A percentile compares a stretch with the other conserved stretches of the same genome.
phyloP scores from a whole-genome alignment of 2,329 filamentous ascomycete genomes.

The Pyricularia grisea region DNA sequence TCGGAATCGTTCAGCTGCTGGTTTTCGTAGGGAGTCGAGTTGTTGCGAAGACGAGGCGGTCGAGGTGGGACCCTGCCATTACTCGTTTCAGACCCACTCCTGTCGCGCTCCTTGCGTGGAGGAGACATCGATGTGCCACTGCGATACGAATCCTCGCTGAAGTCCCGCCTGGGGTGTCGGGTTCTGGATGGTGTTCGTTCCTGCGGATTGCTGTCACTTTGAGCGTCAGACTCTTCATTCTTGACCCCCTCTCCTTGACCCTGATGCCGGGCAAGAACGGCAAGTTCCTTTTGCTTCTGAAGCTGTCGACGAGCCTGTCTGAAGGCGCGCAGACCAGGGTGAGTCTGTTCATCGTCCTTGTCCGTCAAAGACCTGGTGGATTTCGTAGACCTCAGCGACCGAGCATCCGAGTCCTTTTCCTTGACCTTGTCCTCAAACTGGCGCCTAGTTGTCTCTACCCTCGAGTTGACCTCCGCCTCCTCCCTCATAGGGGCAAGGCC shows the following conservation, averaged over 20 bases:
- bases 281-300: constrained; percentile 44
- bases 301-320: constrained; percentile 47
- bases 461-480: background rate
- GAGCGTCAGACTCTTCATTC: background rate
- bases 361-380: constrained; percentile 11
- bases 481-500: constrained; percentile 17
- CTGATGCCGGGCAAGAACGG: constrained; percentile 33
- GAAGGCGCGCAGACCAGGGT: constrained; percentile 46
- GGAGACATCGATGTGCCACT: constrained; percentile 16
- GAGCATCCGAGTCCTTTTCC: constrained; percentile 8
- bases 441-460: constrained; percentile 5
- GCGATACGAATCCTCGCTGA: constrained; percentile 31
- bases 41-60: constrained; percentile 29
- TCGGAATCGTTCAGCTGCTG: constrained; percentile 17
- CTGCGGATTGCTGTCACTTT: constrained; percentile 1
- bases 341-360: constrained; percentile 30
- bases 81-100: constrained; percentile 47
- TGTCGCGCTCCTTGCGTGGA: constrained; percentile 33
- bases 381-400: background rate
- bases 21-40: constrained; percentile 26
- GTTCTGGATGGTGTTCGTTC: background rate
- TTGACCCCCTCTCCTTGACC: background rate
- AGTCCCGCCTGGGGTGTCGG: constrained; percentile 31
- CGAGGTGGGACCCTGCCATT: constrained; percentile 28
- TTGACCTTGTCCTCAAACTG: constrained; percentile 7